Base-by-base conservation (phyloP, 441 rosid genomes). In the Eutrema salsugineum region DNA sequence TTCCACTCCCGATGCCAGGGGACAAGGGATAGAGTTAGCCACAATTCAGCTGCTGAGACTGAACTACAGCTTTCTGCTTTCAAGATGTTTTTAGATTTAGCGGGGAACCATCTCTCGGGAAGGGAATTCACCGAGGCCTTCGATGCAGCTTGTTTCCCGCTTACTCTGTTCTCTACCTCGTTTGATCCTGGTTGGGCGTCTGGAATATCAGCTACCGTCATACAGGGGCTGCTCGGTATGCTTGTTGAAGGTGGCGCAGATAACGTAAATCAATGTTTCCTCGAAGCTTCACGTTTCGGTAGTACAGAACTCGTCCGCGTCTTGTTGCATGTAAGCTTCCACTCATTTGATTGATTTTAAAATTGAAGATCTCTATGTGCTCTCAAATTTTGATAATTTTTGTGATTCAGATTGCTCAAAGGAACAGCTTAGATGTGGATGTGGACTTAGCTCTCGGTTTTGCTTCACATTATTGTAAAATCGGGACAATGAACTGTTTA, bases 141-240 rank as follows among this genome's bases (percentile, higher is more conserved):
- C 80, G 97, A 92, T 66, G 97, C 97, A 8, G 97, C 97, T 63
- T 91, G 97, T 80, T 94, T 94, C 77, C 99, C 99, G 11, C 90
- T 91, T 27, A 91, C 99, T 58, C 83, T 94, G 66, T 94, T 94
- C 65, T 94, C 99, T 36, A 87, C 88, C 78, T 87, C 97, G 22
- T 92, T 94, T 77, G 94, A 90, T 77, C 94, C 93, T 79, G 99
- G 93, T 65, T 94, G 99, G 99, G 89, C 97, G 50, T 94, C 94
- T 75, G 97, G 99, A 63, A 84, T 87, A 77, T 88, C 96, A 11
- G 94, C 96, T 63, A 84, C 96, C 70, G 92, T 87, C 50, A 80
- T 94, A 71, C 94, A 91, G 66, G 97, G 97, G 40, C 77, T 94
- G 73, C 83, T 94, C 76, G 89, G 95, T 76, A 80, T 94, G 87